These are phyloP conservation scores for Nakazawaea wyomingensis DNA, from an alignment of 805 yeast genomes.

Conservation along the genomic window DNA sequence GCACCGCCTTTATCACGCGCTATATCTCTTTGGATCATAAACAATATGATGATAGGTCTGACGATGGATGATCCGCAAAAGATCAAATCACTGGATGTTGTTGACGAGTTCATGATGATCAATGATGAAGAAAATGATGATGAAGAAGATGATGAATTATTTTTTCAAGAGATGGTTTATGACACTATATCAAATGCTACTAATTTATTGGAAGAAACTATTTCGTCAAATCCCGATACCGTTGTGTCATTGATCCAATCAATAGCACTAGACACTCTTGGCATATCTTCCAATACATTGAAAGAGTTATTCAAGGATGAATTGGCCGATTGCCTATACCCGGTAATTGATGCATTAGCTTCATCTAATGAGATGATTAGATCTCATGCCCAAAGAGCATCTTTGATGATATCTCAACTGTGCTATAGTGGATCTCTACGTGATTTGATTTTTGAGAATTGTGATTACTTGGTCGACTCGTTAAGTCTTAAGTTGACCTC, in stretches of 20 bases:
- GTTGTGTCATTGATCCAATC: constrained; percentile 26
- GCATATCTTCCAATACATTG: constrained; percentile 24
- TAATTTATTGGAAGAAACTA: constrained; percentile 32
- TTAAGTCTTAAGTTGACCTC: constrained; percentile 67
- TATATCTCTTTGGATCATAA: constrained; percentile 34
- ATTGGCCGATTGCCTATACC: constrained; percentile 66
- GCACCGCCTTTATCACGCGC: constrained; percentile 15
- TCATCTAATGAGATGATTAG: constrained; percentile 41
- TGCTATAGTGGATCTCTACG: constrained; percentile 55
- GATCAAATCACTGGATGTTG: neutral
- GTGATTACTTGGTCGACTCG: constrained; percentile 77
- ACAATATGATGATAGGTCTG: constrained; percentile 24
- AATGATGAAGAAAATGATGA: constrained; percentile 21
- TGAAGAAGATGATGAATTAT: constrained; percentile 10
- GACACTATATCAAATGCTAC: constrained; percentile 35
- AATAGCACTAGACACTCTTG: constrained; percentile 42
- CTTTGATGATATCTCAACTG: constrained; percentile 42
- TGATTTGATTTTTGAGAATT: constrained; percentile 55
- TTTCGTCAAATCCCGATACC: constrained; percentile 14
- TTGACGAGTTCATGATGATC: constrained; percentile 23
- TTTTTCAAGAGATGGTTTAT: constrained; percentile 23
- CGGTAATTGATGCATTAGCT: constrained; percentile 70
- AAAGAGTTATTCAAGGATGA: constrained; percentile 43
- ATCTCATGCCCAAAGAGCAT: constrained; percentile 47
- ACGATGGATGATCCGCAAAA: constrained; percentile 5